Conservation (phyloP, 768 basidiomycete genomes). For the Lactarius vividus region DNA sequence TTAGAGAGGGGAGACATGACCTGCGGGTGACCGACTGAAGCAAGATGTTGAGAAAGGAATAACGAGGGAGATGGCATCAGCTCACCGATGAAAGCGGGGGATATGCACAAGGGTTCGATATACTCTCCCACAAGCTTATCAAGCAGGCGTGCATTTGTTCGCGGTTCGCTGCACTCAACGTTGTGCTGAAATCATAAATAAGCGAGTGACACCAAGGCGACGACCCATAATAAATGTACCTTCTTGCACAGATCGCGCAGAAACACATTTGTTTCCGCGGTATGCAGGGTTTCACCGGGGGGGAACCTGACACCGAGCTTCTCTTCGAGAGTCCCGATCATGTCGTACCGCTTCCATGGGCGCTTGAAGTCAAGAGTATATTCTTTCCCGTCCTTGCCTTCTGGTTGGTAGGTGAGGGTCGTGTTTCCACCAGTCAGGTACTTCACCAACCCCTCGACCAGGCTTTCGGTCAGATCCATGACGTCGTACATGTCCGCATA, state of each 20-base stretch:
- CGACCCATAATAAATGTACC: slow-evolving; percentile 42
- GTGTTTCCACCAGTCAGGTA: slow-evolving; percentile 78
- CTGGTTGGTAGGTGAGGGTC: slow-evolving; percentile 83
- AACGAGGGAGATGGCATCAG: slow-evolving; percentile 8
- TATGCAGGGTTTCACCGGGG: slow-evolving; percentile 84
- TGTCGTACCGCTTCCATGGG: slow-evolving; percentile 98
- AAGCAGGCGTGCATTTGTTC: slow-evolving; percentile 90
- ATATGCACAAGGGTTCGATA: slow-evolving; percentile 96
- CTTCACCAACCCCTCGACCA: slow-evolving; percentile 91
- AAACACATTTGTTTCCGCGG: slow-evolving; percentile 84
- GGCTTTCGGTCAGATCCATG: slow-evolving; percentile 93
- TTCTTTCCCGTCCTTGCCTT: slow-evolving; percentile 82
- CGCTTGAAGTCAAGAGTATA: slow-evolving; percentile 82
- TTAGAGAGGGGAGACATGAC: slow-evolving; percentile 99
- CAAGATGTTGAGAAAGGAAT: not conserved
- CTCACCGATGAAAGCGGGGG: slow-evolving; percentile 90
- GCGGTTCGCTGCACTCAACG: slow-evolving; percentile 94
- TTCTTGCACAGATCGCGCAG: slow-evolving; percentile 80
- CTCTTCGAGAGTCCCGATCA: slow-evolving; percentile 95
- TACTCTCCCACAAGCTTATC: slow-evolving; percentile 99
- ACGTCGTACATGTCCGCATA: slow-evolving; percentile 99
- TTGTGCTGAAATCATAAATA: slow-evolving; percentile 59
- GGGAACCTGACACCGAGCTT: slow-evolving; percentile 92
- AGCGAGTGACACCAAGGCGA: not conserved
- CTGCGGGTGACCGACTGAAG: slow-evolving; percentile 90